Evolutionary conservation across 805 yeast species (phyloP).

Genomic region (Metschnikowia orientalis): DNA sequence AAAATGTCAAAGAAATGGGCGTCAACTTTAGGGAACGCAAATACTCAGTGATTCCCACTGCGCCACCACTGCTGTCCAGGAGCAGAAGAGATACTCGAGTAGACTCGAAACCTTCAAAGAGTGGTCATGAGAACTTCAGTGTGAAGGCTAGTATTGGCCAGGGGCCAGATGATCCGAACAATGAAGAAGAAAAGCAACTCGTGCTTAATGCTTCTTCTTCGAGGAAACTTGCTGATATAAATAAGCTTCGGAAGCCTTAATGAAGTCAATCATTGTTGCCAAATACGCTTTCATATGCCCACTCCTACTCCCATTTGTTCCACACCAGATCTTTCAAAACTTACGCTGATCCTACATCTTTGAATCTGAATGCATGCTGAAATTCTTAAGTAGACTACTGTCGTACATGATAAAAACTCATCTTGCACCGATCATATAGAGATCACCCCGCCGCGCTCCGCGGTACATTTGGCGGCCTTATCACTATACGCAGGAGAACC

Average conservation of each 20-base stretch:
- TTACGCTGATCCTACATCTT: too few relatives aligned
- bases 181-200: conserved; percentile 7
- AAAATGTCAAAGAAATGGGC: conserved; percentile 65
- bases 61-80: conserved; percentile 44
- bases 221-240: conserved; percentile 27
- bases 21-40: conserved; percentile 66
- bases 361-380: too few relatives aligned
- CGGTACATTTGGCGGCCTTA: too few relatives aligned
- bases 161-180: conserved; percentile 9
- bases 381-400: too few relatives aligned
- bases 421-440: too few relatives aligned
- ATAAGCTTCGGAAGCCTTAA: conserved; percentile 26
- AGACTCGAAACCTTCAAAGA: conserved; percentile 3
- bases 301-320: too few relatives aligned
- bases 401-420: too few relatives aligned
- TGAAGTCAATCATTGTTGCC: too few relatives aligned
- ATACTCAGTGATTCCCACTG: conserved; percentile 73
- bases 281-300: too few relatives aligned
- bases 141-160: conserved; percentile 24
- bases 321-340: too few relatives aligned
- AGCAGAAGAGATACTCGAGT: conserved; percentile 5
- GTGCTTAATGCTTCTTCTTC: conserved; percentile 17
- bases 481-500: too few relatives aligned
- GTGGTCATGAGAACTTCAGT: conserved; percentile 19
- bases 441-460: too few relatives aligned